These are phyloP conservation scores for Tubosaeta sp. DNA, from an alignment of 768 basidiomycete species.

Conservation along the genomic window DNA sequence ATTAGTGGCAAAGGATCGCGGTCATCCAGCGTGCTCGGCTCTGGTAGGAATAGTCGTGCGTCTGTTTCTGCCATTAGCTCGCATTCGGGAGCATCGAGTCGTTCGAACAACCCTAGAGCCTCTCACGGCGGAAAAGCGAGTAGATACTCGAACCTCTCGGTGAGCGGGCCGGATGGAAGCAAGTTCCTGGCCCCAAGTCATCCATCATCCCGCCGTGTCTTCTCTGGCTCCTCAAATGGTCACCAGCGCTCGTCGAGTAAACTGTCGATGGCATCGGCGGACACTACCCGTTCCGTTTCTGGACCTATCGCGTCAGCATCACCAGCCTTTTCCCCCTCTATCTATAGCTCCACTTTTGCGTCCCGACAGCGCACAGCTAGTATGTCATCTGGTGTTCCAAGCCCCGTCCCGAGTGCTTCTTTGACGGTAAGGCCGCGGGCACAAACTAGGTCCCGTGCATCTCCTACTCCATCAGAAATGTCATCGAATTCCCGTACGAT, in stretches of 20 bases:
- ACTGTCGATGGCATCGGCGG: slow-evolving; percentile 41
- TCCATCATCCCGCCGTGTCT: slow-evolving; percentile 42
- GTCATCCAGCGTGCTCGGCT: slow-evolving; percentile 62
- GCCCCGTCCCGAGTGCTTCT: slow-evolving; percentile 31
- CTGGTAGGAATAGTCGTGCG: slow-evolving; percentile 53
- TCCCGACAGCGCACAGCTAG: slow-evolving; percentile 83
- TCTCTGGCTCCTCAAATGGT: slow-evolving; percentile 44
- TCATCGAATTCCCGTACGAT: slow-evolving; percentile 49
- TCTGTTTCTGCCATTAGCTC: slow-evolving; percentile 43
- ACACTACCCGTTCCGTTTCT: slow-evolving; percentile 63
- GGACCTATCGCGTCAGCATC: slow-evolving; percentile 51
- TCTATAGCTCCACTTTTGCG: slow-evolving; percentile 67
- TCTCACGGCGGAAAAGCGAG: slow-evolving; percentile 24
- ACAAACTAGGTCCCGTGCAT: slow-evolving; percentile 44
- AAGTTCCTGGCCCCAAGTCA: slow-evolving; percentile 45
- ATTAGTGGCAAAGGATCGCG: slow-evolving; percentile 59
- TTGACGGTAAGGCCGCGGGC: slow-evolving; percentile 36
- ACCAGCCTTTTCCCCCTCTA: slow-evolving; percentile 25
- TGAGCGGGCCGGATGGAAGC: slow-evolving; percentile 32
- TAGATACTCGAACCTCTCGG: slow-evolving; percentile 30
- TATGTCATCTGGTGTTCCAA: slow-evolving; percentile 42
- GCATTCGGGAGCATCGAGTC: slow-evolving; percentile 18
- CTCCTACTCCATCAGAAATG: slow-evolving; percentile 61
- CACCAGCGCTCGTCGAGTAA: slow-evolving; percentile 55
- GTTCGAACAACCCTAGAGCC: slow-evolving; percentile 6